Evolutionary conservation across 768 basidiomycete species (phyloP), one percentile per base, ranked within the genome.

Genomic region (Pleurotus cornucopiae): DNA sequence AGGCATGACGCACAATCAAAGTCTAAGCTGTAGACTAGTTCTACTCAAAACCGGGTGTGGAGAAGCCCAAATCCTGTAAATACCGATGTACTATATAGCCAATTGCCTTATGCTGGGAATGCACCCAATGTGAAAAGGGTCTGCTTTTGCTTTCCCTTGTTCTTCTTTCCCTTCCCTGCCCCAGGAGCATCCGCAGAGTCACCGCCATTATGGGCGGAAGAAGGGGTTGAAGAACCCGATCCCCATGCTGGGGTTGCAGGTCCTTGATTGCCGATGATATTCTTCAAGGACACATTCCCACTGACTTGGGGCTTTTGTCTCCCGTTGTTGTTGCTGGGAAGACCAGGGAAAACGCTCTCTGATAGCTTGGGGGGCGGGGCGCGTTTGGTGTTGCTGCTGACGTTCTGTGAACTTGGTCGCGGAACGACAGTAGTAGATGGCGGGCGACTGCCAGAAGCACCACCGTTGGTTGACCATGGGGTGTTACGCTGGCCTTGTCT

Each of bases 101-200:
- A 18, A 30, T 13, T 38, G 21, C 38, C 44, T 70, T 64, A 74
- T 16, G 70, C 64, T 12, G 78, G 76, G 69, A 79, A 76, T 4
- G 77, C 68, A n/a, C 80, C 79, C 56, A 80, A 67, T 9, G 77
- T 91, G 63, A 93, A 94, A 60, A 94, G 68, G 6, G 84, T 92
- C 76, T 93, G 89, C 71, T 93, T 93, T 67, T 84, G 83, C 69
- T 92, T 91, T 1, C 84, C 84, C 65, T 92, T 94, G 0, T 82
- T 80, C 69, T 90, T 92, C 77, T 84, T 89, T 34, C 82, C 82
- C 62, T 82, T 86, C 0, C 61, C 63, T 11, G 52, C 58, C 16
- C 37, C 56, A 54, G 60, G 53, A 12, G 59, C 60, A 3, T 55
- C 40, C 16, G 58, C 63, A 45, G 25, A 56, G 25, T 49, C 62